phyloP scores from a whole-genome alignment of 331 rosid species.

The Prunus yedoensis region DNA sequence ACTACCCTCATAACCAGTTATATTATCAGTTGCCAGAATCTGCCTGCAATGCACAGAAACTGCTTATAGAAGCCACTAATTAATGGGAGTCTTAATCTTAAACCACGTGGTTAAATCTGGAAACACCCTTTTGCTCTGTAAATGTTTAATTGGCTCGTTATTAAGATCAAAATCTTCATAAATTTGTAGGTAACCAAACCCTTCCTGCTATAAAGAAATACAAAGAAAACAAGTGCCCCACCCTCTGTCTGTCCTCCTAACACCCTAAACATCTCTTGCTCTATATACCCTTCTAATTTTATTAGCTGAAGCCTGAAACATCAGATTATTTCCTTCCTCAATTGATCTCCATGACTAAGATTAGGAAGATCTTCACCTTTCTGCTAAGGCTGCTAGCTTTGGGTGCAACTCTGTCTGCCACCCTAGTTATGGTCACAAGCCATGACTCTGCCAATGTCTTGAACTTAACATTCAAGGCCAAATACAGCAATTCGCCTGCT shows the following conservation, averaged over 20 bases:
- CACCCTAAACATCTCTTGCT: neutral
- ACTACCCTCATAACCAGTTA: neutral
- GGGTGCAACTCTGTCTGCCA: slow-evolving; percentile 40
- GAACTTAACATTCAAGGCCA: slow-evolving; percentile 48
- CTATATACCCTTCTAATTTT: neutral
- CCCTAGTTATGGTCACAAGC: slow-evolving; percentile 43
- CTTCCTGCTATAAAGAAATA: neutral
- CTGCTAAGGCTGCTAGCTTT: slow-evolving; percentile 47
- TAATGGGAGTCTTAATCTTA: neutral
- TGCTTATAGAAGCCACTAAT: neutral
- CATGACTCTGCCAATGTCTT: slow-evolving; percentile 40
- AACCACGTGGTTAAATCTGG: slow-evolving; percentile 4
- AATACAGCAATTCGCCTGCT: slow-evolving; percentile 33
- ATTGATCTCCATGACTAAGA: slow-evolving; percentile 19
- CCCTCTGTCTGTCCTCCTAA: slow-evolving; percentile 12
- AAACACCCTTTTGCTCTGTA: neutral
- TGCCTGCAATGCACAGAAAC: neutral
- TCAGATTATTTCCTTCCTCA: too few species aligned
- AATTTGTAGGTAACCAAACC: slow-evolving; percentile 27
- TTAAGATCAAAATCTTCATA: neutral
- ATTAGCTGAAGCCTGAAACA: neutral
- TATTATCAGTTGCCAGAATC: neutral
- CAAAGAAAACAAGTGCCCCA: neutral
- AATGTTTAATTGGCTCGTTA: too few species aligned
- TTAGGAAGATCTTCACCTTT: slow-evolving; percentile 29